Percentiles rank a stretch among this genome's conserved stretches.
phyloP scores from a whole-genome alignment of 345 rosid genomes.

The Gynandropsis gynandra region DNA sequence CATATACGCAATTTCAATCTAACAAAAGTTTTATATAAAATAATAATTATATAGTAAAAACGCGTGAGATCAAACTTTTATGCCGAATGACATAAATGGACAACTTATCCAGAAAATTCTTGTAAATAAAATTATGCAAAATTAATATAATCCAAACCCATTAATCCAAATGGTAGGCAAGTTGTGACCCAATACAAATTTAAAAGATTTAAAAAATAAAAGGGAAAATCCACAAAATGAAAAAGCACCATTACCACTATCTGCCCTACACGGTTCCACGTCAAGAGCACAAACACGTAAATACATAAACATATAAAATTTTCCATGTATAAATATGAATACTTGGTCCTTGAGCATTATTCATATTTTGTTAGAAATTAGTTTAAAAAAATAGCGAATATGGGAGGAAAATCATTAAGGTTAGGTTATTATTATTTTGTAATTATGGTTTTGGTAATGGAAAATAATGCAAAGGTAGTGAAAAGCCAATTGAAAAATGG shows the following conservation, averaged over 20 bases:
- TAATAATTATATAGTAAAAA: no score
- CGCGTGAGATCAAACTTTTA: no score
- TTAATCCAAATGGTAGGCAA: constrained; percentile 28
- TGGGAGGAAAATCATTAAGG: constrained; percentile 12
- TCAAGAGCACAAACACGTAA: constrained; percentile 10
- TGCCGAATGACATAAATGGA: no score
- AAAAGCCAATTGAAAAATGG: constrained; percentile 38
- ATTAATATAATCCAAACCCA: constrained; percentile 16
- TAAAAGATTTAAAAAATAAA: constrained; percentile 3
- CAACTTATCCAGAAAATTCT: background rate
- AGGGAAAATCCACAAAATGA: background rate
- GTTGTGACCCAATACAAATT: constrained; percentile 24
- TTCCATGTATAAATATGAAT: background rate
- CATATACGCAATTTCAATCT: no score
- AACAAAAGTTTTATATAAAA: no score
- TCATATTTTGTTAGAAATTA: background rate
- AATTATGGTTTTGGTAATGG: constrained; percentile 17
- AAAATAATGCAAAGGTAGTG: constrained; percentile 7
- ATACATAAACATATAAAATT: background rate
- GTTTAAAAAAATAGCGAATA: constrained; percentile 13
- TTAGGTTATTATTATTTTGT: constrained; percentile 7
- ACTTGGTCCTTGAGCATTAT: constrained; percentile 14
- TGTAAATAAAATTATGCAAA: constrained; percentile 7
- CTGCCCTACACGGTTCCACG: constrained; percentile 33
- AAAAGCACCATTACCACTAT: constrained; percentile 19